Evolutionary conservation across 768 basidiomycete genomes (phyloP).

Genomic region (Naematelia aurantialba): DNA sequence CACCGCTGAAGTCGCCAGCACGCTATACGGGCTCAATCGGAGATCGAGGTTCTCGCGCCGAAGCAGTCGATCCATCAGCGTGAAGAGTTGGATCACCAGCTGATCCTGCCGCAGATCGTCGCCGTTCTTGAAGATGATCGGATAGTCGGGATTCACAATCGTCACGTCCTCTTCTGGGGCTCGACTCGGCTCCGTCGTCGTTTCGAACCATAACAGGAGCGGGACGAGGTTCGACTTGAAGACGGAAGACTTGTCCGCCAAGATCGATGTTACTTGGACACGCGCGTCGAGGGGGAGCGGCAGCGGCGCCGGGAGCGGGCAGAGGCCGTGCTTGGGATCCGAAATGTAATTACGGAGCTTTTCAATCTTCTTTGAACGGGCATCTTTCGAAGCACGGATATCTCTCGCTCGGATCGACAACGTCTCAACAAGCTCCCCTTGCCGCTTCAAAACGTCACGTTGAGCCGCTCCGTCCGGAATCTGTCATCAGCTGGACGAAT

Average conservation of each 20-base stretch:
- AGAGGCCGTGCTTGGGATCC: slow-evolving; percentile 80
- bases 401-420: slow-evolving; percentile 82
- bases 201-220: slow-evolving; percentile 82
- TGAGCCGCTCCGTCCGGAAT: slow-evolving; percentile 66
- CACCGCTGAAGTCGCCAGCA: slow-evolving; percentile 81
- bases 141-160: slow-evolving; percentile 60
- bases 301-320: slow-evolving; percentile 65
- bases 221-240: slow-evolving; percentile 98
- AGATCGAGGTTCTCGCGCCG: slow-evolving; percentile 93
- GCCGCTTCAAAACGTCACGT: slow-evolving; percentile 81
- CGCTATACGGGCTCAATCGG: slow-evolving; percentile 74
- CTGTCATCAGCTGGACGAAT: slow-evolving; percentile 12
- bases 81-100: slow-evolving; percentile 95
- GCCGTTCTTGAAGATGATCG: slow-evolving; percentile 97
- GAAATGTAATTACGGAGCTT: slow-evolving; percentile 79
- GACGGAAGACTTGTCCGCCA: slow-evolving; percentile 84
- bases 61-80: slow-evolving; percentile 89
- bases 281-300: slow-evolving; percentile 89
- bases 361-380: slow-evolving; percentile 95
- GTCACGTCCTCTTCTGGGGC: slow-evolving; percentile 7
- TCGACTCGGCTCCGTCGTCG: slow-evolving; percentile 57
- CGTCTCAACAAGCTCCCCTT: slow-evolving; percentile 81
- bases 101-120: slow-evolving; percentile 99
- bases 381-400: slow-evolving; percentile 82
- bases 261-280: slow-evolving; percentile 77